Conservation (phyloP, 345 rosid species). For the Crucihimalaya himalaica region DNA sequence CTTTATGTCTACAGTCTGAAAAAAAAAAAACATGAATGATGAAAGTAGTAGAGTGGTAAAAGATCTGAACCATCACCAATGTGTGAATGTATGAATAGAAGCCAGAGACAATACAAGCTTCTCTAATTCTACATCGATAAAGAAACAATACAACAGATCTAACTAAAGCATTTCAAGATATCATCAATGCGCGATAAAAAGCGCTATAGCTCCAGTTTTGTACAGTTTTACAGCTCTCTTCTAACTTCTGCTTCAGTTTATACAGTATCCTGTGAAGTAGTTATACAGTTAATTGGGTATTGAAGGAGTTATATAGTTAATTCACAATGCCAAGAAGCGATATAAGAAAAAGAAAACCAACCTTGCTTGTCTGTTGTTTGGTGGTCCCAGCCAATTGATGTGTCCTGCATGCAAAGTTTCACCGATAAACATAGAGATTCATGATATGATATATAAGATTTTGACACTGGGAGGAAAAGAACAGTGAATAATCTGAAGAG, state of each 20-base stretch:
- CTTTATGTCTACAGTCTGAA: neutral
- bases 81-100: constrained; percentile 26
- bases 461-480: constrained; percentile 15
- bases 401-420: constrained; percentile 45
- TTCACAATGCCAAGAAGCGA: neutral
- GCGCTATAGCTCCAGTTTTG: constrained; percentile 27
- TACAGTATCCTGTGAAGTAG: constrained; percentile 33
- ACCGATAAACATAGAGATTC: constrained; percentile 7
- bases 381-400: constrained; percentile 51
- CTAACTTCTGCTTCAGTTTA: constrained; percentile 32
- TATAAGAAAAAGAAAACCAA: neutral
- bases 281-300: neutral
- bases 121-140: constrained; percentile 23
- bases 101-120: constrained; percentile 15
- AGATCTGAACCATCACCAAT: constrained; percentile 15
- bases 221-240: constrained; percentile 34
- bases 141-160: constrained; percentile 27
- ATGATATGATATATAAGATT: constrained; percentile 9
- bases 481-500: neutral
- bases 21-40: constrained; percentile 1
- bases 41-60: constrained; percentile 5
- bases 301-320: neutral
- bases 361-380: constrained; percentile 50
- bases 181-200: constrained; percentile 2
- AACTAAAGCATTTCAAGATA: constrained; percentile 16